Evolutionary conservation across 2,329 filamentous ascomycete species (phyloP), one percentile per base, ranked within the genome.

Genomic region (Fusarium scirpi): DNA sequence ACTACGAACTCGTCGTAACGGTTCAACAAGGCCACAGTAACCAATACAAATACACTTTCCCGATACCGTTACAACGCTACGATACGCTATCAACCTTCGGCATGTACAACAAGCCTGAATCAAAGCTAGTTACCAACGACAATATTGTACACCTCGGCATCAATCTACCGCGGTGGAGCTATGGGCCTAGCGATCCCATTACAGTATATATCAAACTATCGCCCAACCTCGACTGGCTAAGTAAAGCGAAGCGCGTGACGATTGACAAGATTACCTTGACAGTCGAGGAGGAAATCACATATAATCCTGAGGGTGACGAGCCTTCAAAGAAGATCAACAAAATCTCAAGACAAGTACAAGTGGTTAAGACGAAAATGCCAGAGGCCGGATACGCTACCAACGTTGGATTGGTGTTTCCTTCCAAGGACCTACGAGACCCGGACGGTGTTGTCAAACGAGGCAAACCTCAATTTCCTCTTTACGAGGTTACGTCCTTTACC

Each of bases 231-330:
- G 94, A 98, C 79, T 98, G 93, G 93, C 84, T 96, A 80, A 90
- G 84, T 78, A 98, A 98, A 80, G 94, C 95, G 49, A 93, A 91
- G 78, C 93, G 93, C 78, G 94, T 98, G 56, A 95, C 93, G 45
- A 97, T 99, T 76, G 91, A 94, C 77, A 96, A 96, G 77, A 96
- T 99, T 73, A 97, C 94, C 2, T 90, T 98, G 44, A 90, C 90
- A 15, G 97, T 99, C 74, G 96, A 98, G 77, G 96, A 99, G 81
- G 95, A 98, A 78, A 97, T 98, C 63, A 97, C 96, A n/a, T 99
- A 93, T 82, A 98, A 99, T 72, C 96, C 96, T 30, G 95, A 98
- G 81, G 96, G 96, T 51, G 96, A 98, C 77, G 96, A 98, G 78
- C 94, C 94, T 29, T 92, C 92, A 32, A 93, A 93, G 71, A 98